Conservation (phyloP, 495 filamentous ascomycete genomes). For the Hapsidospora chrysogenum region DNA sequence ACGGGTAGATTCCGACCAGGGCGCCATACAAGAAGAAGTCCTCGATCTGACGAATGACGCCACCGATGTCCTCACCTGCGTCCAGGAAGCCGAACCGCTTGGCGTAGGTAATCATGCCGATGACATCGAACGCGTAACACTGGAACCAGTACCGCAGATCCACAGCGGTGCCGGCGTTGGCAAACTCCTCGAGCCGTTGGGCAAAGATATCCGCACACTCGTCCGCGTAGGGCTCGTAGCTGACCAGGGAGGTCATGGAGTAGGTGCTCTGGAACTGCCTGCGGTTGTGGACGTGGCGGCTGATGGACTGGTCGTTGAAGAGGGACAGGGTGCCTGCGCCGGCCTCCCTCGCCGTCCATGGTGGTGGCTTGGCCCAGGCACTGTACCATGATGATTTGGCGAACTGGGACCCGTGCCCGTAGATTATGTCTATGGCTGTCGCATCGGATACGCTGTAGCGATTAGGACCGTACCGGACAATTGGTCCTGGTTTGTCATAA, state of each 20-base stretch:
- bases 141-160: slow-evolving; percentile 42
- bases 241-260: slow-evolving; percentile 34
- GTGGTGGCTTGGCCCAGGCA: slow-evolving; percentile 10
- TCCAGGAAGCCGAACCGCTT: slow-evolving; percentile 37
- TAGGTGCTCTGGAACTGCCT: slow-evolving; percentile 27
- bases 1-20: slow-evolving; percentile 28
- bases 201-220: slow-evolving; percentile 30
- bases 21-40: slow-evolving; percentile 23
- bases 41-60: slow-evolving; percentile 25
- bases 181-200: slow-evolving; percentile 16
- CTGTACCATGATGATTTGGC: slow-evolving; percentile 18
- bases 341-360: too few relatives aligned
- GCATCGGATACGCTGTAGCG: slow-evolving; percentile 16
- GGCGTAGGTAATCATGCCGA: slow-evolving; percentile 38
- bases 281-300: slow-evolving; percentile 11
- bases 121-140: slow-evolving; percentile 44
- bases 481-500: slow-evolving; percentile 11
- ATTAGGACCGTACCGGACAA: slow-evolving; percentile 20
- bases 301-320: slow-evolving; percentile 14
- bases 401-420: slow-evolving; percentile 8
- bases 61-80: slow-evolving; percentile 30
- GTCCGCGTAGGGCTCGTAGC: slow-evolving; percentile 39
- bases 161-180: slow-evolving; percentile 34
- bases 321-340: too few relatives aligned
- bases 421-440: slow-evolving; percentile 9